Base-by-base conservation (phyloP, 2,329 filamentous ascomycete species). In the Aspergillus alliaceus region DNA sequence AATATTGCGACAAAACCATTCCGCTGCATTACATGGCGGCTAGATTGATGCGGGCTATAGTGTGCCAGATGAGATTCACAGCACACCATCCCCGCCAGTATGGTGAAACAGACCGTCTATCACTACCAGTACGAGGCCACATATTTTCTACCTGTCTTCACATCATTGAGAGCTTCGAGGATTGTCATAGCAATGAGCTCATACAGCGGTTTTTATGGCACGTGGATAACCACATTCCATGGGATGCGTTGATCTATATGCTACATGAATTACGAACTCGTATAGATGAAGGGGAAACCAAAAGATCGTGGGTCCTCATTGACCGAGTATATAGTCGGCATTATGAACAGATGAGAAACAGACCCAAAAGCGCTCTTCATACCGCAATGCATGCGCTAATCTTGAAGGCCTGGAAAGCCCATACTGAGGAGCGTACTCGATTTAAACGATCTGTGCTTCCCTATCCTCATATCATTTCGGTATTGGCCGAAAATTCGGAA, bases 191-290 rank as follows among this genome's bases (percentile, higher is more conserved):
- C 1, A 77, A 74, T 29, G 67, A 70, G 27, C 69, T 69, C 22
- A 68, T 78, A 52, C 70, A 73, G 34, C 69, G 72, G n/a, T 81
- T 76, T 57, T 63, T 70, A 25, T 82, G 79, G 79, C 77, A 81
- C 62, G 69, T 77, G 51, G 72, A 79, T 25, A 69, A 74, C 27
- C 75, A 80, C 37, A 84, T 82, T 64, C 75, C 77, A 20, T 84
- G 80, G 80, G 80, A 83, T 53, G 75, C 80, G 9, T 75, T 81
- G 44, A 77, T 83, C n/a, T 79, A 80, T 62, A 72, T 84, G 46
- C 66, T 84, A 32, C 75, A 70, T 54, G 76, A 78, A 31, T 66
- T 80, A 14, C 66, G 72, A 12, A 67, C 72, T 31, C 72, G 74
- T 47, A 64, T 71, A 4, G 60, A 75, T 22, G 71, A 68, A 7